Base-by-base conservation (phyloP, 306 rosid species). In the Cucurbita pepo region DNA sequence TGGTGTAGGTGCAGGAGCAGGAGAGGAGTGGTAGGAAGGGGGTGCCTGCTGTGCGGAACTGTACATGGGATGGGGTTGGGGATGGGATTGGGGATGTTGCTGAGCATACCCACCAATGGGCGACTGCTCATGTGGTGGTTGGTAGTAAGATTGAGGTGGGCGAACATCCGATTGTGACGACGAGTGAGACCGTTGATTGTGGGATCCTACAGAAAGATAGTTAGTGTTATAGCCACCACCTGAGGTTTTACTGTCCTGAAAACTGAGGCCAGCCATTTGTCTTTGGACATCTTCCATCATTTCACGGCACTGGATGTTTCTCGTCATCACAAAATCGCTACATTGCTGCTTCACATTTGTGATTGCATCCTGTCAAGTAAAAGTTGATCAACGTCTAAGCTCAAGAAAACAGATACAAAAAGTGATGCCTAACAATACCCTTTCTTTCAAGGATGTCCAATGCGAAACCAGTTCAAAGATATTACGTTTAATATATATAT, bases 271-370 rank as follows among this genome's bases (percentile, higher is more conserved):
- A 1, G 97, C 87, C 73, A 91, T 83, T 79, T 91, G 91, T 76
- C 96, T 86, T 82, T 91, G 99, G 69, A 94, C 95, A 78, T 94
- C 99, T 72, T 94, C 97, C 55, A 89, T 91, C 97, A 91, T 94
- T 82, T 94, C 99, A 40, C 91, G 83, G 85, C 97, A 87, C 77
- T 94, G 99, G 80, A 91, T 91, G 86, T 89, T 94, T 85, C 99
- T 86, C 14, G 99, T 94, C 99, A 94, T 94, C 60, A 86, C 85
- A 65, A 90, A 94, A 84, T 94, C 99, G 66, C 84, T 89, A 85
- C 99, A 86, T 79, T 94, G 99, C 86, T 94, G 99, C 87, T 91
- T 94, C 64, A 89, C 92, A 75, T 91, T 91, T 9, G 92, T 87
- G 82, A 94, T 89, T 37, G 97, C 99, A 73, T 91, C 99, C 99